Base-by-base conservation (phyloP, 805 yeast species). In the Middelhovenomyces tepae region DNA sequence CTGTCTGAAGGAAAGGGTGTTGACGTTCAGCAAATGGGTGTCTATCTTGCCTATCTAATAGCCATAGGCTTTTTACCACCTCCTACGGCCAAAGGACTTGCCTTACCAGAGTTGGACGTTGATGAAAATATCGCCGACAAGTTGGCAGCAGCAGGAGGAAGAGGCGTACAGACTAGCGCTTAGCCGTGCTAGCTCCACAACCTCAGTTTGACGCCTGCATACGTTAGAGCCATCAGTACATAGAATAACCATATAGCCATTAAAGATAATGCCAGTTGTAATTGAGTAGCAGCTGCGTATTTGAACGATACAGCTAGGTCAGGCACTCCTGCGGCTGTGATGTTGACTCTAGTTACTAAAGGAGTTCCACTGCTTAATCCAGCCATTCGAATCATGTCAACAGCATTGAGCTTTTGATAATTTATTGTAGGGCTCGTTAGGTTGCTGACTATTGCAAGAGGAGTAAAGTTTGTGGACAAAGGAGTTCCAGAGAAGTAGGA, bases 11-110 rank as follows among this genome's bases (percentile, higher is more conserved):
- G 95, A 7, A 67, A 62, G 32, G 96, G 95, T 31, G 79, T 86
- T n/a, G 73, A 73, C 36, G 54, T 59, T 16, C 62, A 65, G 18
- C 78, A 75, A 44, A 62, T 85, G 61, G 86, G 87, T 16, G 59
- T 73, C 34, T 91, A 89, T 57, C 69, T 89, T 43, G 65, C 91
- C 14, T 91, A 86, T 60, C 69, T 91, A 56, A 69, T 73, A 38
- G 73, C 75, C 47, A 76, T 79, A 46, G 94, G 94, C 0, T 91
- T 80, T 61, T 65, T 91, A 50, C 80, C 82, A 22, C 46, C 60
- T 13, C 89, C 95, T 34, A 46, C 66, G 1, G 48, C 47, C 2
- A 32, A 44, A 8, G 77, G 74, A 7, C n/a, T 8, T 13, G 16
- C 31, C 8, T 60, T 85, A 40, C 94, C 94, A 7, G 62, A 63